Evolutionary conservation across 2,329 filamentous ascomycete species (phyloP), one percentile per base, ranked within the genome.

Genomic region (Lecanicillium sp.): DNA sequence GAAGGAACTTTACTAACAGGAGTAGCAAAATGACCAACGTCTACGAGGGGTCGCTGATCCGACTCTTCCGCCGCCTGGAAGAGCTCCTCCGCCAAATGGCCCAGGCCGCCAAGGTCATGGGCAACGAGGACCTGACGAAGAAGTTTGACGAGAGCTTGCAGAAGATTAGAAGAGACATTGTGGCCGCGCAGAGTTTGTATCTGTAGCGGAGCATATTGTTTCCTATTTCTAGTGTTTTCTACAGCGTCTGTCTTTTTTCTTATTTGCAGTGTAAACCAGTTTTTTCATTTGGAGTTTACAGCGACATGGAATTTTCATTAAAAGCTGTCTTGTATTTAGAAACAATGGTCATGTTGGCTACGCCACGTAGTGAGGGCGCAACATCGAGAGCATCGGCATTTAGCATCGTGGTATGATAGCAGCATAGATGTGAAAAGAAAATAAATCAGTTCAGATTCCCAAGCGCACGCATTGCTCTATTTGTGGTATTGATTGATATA

Each of bases 21-120:
- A n/a, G n/a, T 54, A 95, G 91, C 70, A 95, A 95, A 88, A 96
- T 98, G 90, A 97, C 93, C 23, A 91, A 96, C 59, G 88, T 91
- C 23, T 98, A 96, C 67, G 93, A 98, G 71, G 93, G 93, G 51
- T 96, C 89, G 50, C 73, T 98, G 52, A 97, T 98, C 58, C 89
- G 93, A 41, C 82, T 96, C 32, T 98, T 98, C 81, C 86, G 93
- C 47, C 87, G 93, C 17, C 75, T 98, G 26, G 93, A 98, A 68
- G 93, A 98, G 69, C 75, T 96, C 50, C 74, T 98, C 29, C 81
- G 93, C 56, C 93, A 98, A 67, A 95, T 97, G 79, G 91, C 86
- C 14, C 87, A 97, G 69, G 93, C 91, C 20, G 81, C 87, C 55
- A 97, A 96, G 71, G 91, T 96, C 54, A 98, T 98, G 93, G 93